Base-by-base conservation (phyloP, 2,329 filamentous ascomycete genomes). In the Sclerotinia minor region DNA sequence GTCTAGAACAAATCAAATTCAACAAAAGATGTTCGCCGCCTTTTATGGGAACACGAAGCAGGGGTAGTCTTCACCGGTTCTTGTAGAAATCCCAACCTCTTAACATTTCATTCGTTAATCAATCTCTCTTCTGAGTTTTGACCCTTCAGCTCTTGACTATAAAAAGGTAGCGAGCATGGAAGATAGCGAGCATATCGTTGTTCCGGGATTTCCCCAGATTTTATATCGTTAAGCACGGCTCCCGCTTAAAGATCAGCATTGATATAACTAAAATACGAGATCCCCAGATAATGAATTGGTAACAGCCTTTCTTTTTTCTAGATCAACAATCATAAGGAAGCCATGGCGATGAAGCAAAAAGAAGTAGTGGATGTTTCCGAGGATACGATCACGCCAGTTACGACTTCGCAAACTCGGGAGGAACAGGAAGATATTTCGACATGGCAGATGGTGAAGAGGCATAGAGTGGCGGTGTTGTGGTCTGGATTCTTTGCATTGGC, bases 391-490 rank as follows among this genome's bases (percentile, higher is more conserved):
- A 38, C 45, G 15, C 35, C n/a, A 38, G n/a, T 50, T n/a, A 9
- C 21, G 32, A 50, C 21, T 50, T 50, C 32, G 15, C 15, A 50
- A 26, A 63, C 29, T 50, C 45, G 26, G 5, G 59, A 38, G n/a
- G 58, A 8, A 50, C n/a, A 5, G 24, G 52, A 66, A 60, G 29
- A 38, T 41, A 15, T 49, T 64, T 67, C 58, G 11, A 64, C 59
- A 47, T 67, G 58, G 58, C 47, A 54, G 21, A 53, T 63, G 49
- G 57, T 67, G 50, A 55, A 47, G 59, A 67, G 49, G 64, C n/a
- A 67, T 29, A 52, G 17, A n/a, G 65, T 64, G 17, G 65, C 58
- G 38, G 65, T 64, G 13, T 21, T 67, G 13, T 64, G 65, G 65
- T 55, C 65, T 11, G 57, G n/a, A 26, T 67, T 67, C 24, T 35